Base-by-base conservation (phyloP, 1,284 basidiomycete genomes). In the Cryptococcus deneoformans region DNA sequence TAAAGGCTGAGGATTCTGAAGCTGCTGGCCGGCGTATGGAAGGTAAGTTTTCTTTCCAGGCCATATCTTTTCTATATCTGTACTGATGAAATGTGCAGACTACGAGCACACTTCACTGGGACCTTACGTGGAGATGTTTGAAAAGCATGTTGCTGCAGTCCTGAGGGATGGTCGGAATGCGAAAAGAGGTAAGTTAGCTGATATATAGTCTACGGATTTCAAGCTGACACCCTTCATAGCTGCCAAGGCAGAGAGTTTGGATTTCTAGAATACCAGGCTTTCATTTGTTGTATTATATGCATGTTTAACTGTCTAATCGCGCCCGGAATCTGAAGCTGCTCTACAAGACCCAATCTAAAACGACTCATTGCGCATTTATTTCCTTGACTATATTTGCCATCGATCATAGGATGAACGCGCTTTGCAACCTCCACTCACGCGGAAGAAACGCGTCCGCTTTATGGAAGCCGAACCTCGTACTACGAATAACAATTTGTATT, bases 101-200 rank as follows among this genome's bases (percentile, higher is more conserved):
- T 84, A 81, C 77, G 78, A 80, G 38, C 73, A 79, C 45, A 84
- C 82, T 35, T 80, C 79, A 37, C 77, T 99, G 61, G 89, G 86
- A 69, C 89, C 89, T 3, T 98, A 93, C 69, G 87, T 99, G 40
- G 89, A 94, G 50, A 84, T 96, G 80, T 80, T 99, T 61, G 90
- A 98, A 61, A 82, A 68, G 12, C 90, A 97, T 60, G 78, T 80
- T 16, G 65, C 76, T 12, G 78, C 66, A 2, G 68, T 84, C n/a
- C 64, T 82, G 54, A 70, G 72, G 50, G 81, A 80, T 57, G 72
- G 52, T 24, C 54, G 67, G 44, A 56, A 57, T 34, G 58, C 58
- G 4, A 65, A 61, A 53, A 54, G 56, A 46, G 65, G 70, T 70
- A 42, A 64, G 67, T 58, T 37, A n/a, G n/a, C 20, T 8, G 35